These are phyloP conservation scores for Stemphylium vesicarium DNA, from an alignment of 2,329 filamentous ascomycete genomes.

Conservation along the genomic window DNA sequence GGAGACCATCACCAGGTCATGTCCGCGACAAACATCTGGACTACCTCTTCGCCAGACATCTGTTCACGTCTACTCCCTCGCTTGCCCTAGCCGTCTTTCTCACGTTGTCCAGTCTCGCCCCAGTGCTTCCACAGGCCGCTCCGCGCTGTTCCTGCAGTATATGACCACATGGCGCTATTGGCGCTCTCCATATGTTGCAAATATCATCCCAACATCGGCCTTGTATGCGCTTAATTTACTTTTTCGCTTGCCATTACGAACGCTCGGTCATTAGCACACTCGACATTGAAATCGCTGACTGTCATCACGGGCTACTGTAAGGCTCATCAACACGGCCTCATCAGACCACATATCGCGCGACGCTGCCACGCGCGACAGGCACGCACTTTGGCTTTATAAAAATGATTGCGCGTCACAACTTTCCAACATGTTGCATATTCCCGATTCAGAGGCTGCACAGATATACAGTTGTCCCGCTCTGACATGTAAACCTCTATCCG, in stretches of 20 bases:
- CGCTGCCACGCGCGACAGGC: no score
- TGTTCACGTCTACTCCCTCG: constrained; percentile 5
- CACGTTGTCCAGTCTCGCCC: constrained; percentile 13
- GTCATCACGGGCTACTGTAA: constrained; percentile 15
- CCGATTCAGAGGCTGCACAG: background rate
- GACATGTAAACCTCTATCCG: background rate
- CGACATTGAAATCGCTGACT: constrained; percentile 23
- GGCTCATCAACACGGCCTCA: background rate
- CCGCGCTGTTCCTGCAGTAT: constrained; percentile 34
- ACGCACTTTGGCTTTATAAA: no score
- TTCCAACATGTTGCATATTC: no score
- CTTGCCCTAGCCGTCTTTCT: constrained; percentile 18
- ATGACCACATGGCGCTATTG: constrained; percentile 29
- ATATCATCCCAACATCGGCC: constrained; percentile 31
- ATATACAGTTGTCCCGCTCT: background rate
- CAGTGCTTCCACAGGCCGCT: constrained; percentile 13
- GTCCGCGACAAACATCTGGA: no score
- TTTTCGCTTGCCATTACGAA: constrained; percentile 16
- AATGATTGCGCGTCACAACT: no score
- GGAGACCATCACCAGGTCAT: constrained; percentile 27
- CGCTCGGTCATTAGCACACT: constrained; percentile 9
- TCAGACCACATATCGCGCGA: background rate
- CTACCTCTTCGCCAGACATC: constrained; percentile 20
- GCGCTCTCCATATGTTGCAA: constrained; percentile 26
- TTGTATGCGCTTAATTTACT: constrained; percentile 39